These are phyloP conservation scores for Exophiala dermatitidis DNA, from an alignment of 2,329 filamentous ascomycete species.

Conservation along the genomic window DNA sequence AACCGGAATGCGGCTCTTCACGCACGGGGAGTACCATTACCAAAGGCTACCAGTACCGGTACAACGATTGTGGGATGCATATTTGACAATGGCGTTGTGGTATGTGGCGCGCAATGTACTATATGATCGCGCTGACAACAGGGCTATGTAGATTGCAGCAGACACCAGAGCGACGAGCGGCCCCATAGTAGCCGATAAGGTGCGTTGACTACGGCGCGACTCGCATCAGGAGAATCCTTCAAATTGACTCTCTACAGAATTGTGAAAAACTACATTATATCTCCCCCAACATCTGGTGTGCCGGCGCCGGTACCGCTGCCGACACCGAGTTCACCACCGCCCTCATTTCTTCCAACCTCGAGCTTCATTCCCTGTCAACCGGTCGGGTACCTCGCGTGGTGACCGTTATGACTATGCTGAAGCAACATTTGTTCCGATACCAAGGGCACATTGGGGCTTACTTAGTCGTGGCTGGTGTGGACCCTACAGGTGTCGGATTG, in stretches of 20 bases:
- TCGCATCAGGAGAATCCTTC: neutral
- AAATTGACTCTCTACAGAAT: constrained; percentile 52
- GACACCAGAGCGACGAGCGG: constrained; percentile 96
- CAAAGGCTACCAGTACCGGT: constrained; percentile 96
- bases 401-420: constrained; percentile 98
- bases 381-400: constrained; percentile 95
- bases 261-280: constrained; percentile 99
- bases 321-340: constrained; percentile 99
- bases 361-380: constrained; percentile 92
- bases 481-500: constrained; percentile 88
- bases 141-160: constrained; percentile 68
- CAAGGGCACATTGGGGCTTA: constrained; percentile 98
- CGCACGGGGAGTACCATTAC: constrained; percentile 84
- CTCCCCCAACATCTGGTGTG: constrained; percentile 97
- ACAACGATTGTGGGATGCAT: constrained; percentile 98
- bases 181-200: constrained; percentile 97
- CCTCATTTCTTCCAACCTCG: constrained; percentile 96
- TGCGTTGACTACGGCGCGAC: constrained; percentile 30
- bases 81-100: constrained; percentile 91
- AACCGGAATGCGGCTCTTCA: constrained; percentile 97
- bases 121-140: constrained; percentile 24
- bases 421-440: constrained; percentile 98
- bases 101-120: constrained; percentile 41
- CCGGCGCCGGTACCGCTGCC: constrained; percentile 91
- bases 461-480: constrained; percentile 91